Conservation (phyloP, 495 filamentous ascomycete species). For the Chaetomidium leptoderma region DNA sequence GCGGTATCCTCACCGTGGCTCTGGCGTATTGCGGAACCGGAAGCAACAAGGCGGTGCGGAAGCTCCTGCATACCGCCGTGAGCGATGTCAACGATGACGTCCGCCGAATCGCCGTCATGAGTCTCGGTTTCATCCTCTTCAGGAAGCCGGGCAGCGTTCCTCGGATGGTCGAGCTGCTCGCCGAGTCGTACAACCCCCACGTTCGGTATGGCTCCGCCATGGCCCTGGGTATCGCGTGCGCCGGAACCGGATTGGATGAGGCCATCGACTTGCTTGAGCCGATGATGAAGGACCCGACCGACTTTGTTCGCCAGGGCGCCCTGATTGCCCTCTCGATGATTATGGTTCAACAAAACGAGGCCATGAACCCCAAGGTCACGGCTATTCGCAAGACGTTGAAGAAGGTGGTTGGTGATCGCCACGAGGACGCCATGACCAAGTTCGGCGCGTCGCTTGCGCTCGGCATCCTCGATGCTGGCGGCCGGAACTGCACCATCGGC, state of each 20-base stretch:
- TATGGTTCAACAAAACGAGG: constrained; percentile 94
- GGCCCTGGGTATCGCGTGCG: constrained; percentile 96
- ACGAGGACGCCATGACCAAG: constrained; percentile 99
- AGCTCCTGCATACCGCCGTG: constrained; percentile 94
- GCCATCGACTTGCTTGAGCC: constrained; percentile 96
- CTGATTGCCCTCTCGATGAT: constrained; percentile 95
- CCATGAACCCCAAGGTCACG: constrained; percentile 86
- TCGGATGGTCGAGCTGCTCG: constrained; percentile 97
- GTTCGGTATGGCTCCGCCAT: constrained; percentile 98
- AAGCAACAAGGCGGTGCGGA: constrained; percentile 97
- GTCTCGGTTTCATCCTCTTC: constrained; percentile 97
- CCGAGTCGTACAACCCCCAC: constrained; percentile 98
- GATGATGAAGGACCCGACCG: constrained; percentile 98
- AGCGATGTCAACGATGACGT: constrained; percentile 99
- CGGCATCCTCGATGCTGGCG: constrained; percentile 97
- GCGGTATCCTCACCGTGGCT: constrained; percentile 98
- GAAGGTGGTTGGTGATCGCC: constrained; percentile 89
- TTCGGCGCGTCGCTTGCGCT: constrained; percentile 91
- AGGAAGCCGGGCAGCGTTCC: constrained; percentile 95
- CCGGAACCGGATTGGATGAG: constrained; percentile 93
- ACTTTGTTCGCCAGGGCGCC: constrained; percentile 98
- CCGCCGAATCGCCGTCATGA: constrained; percentile 94
- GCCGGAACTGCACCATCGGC: constrained; percentile 96
- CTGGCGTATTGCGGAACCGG: constrained; percentile 95
- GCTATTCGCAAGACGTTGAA: constrained; percentile 77